Conservation (phyloP, 1,284 basidiomycete species). For the Erythrobasidium hasegawianum region DNA sequence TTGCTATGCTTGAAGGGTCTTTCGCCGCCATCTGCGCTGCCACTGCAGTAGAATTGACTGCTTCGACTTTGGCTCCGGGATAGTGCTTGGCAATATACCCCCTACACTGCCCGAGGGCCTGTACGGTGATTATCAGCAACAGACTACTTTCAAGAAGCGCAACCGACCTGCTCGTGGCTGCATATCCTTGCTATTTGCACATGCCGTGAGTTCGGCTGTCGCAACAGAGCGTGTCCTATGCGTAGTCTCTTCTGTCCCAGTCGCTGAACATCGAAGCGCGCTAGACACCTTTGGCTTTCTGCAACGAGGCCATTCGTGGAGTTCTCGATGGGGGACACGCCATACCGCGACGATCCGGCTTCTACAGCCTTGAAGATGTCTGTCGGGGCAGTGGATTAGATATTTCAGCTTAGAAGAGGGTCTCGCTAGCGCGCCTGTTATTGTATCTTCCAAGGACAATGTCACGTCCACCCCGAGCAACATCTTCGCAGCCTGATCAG, state of each 20-base stretch:
- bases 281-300: slow-evolving; percentile 39
- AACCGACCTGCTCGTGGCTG: slow-evolving; percentile 43
- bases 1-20: slow-evolving; percentile 39
- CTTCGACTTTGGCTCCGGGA: slow-evolving; percentile 32
- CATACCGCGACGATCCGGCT: slow-evolving; percentile 16
- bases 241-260: slow-evolving; percentile 36
- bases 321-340: slow-evolving; percentile 44
- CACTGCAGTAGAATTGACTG: slow-evolving; percentile 41
- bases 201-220: slow-evolving; percentile 4
- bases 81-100: slow-evolving; percentile 36
- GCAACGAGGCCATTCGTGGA: slow-evolving; percentile 42
- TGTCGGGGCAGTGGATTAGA: slow-evolving; percentile 3
- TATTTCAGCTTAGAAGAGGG: background rate
- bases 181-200: slow-evolving; percentile 37
- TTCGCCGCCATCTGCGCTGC: slow-evolving; percentile 36
- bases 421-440: background rate
- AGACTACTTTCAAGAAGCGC: background rate
- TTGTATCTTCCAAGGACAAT: slow-evolving; percentile 35
- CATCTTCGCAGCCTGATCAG: no score
- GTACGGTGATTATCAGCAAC: background rate
- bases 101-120: slow-evolving; percentile 44
- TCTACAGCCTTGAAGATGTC: slow-evolving; percentile 41
- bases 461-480: background rate
- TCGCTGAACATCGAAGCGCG: slow-evolving; percentile 32
- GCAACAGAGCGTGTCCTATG: slow-evolving; percentile 43